phyloP scores from a whole-genome alignment of 1,139 yeast species.

The Scheffersomyces parashehatae region DNA sequence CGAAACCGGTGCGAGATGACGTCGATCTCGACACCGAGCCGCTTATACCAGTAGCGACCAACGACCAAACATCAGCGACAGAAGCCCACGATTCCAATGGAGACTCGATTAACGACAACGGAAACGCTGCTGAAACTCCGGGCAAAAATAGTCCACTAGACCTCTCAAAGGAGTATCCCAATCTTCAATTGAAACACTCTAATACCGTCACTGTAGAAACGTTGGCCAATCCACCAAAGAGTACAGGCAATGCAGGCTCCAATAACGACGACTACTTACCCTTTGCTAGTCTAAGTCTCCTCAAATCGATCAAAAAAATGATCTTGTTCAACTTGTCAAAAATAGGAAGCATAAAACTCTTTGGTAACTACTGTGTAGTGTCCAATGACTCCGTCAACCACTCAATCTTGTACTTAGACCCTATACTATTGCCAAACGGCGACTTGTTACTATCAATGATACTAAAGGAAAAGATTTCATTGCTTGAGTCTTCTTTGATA shows the following conservation, averaged over 20 bases:
- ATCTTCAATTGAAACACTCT: conserved; percentile 32
- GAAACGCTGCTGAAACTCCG: not conserved
- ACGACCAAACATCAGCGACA: conserved; percentile 16
- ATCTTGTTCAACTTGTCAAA: conserved; percentile 48
- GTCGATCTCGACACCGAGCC: not conserved
- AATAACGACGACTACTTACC: conserved; percentile 32
- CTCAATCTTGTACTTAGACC: conserved; percentile 51
- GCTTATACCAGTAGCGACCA: conserved; percentile 7
- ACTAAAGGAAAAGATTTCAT: conserved; percentile 25
- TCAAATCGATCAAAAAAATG: conserved; percentile 61
- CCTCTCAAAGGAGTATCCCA: conserved; percentile 33
- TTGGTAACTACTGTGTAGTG: conserved; percentile 55
- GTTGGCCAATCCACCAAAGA: conserved; percentile 27
- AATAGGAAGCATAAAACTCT: conserved; percentile 41
- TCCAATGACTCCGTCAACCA: conserved; percentile 17
- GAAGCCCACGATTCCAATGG: conserved; percentile 2
- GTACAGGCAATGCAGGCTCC: conserved; percentile 7
- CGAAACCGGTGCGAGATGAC: not conserved
- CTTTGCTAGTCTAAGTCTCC: conserved; percentile 54
- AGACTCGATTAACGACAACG: conserved; percentile 1
- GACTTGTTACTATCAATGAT: conserved; percentile 41
- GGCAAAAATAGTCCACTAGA: conserved; percentile 15
- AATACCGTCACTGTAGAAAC: conserved; percentile 29
- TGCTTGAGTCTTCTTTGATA: conserved; percentile 31
- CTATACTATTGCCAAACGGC: conserved; percentile 54